phyloP scores from a whole-genome alignment of 73 alveolate genomes.

The Paramecium caudatum region DNA sequence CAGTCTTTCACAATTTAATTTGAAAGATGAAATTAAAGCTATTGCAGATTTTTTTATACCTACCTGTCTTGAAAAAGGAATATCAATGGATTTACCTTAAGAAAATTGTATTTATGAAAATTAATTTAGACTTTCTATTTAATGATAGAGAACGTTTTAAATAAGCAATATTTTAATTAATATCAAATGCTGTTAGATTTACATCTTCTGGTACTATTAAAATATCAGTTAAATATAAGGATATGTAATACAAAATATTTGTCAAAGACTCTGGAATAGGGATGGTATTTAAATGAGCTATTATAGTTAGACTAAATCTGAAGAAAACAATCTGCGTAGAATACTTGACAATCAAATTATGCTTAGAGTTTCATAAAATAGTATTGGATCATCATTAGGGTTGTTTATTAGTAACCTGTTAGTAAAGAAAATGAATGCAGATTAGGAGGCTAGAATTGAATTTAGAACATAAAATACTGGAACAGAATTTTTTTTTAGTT shows the following conservation, averaged over 20 bases:
- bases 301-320: neutral
- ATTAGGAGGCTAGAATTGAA: conserved; percentile 13
- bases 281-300: neutral
- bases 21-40: neutral
- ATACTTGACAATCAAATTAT: neutral
- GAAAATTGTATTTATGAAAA: neutral
- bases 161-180: neutral
- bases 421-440: conserved; percentile 35
- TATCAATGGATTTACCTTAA: neutral
- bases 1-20: neutral
- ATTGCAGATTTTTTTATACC: neutral
- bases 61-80: neutral
- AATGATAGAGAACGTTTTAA: conserved; percentile 59
- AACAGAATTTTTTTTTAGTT: neutral
- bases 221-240: neutral
- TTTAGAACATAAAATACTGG: neutral
- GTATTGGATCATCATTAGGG: conserved; percentile 36
- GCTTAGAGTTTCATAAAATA: neutral
- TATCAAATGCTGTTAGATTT: conserved; percentile 38
- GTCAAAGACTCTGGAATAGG: conserved; percentile 62
- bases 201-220: neutral
- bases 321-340: conserved; percentile 15
- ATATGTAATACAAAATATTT: neutral
- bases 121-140: neutral
- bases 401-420: conserved; percentile 18